phyloP scores from a whole-genome alignment of 768 basidiomycete species.

The Clathrus columnatus region DNA sequence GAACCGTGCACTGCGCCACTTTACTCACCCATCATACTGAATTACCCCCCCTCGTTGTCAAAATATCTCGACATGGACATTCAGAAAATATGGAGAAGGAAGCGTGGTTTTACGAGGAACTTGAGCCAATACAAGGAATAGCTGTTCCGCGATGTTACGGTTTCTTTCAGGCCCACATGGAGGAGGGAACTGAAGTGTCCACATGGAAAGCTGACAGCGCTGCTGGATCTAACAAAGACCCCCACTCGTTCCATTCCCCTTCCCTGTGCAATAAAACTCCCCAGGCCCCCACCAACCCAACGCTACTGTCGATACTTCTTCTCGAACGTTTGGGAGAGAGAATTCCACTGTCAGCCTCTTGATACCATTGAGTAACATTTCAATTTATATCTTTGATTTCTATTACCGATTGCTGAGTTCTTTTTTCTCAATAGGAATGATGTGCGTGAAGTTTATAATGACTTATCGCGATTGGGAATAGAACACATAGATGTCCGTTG shows the following conservation, averaged over 20 bases:
- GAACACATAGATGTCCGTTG: neutral
- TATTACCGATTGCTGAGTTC: neutral
- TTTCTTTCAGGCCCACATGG: neutral
- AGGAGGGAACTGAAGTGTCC: neutral
- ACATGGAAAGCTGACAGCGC: neutral
- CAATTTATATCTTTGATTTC: too few species aligned
- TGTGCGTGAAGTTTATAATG: neutral
- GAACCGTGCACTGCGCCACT: neutral
- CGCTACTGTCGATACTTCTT: neutral
- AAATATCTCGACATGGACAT: neutral
- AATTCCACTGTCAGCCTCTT: neutral
- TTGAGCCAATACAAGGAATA: slow-evolving; percentile 7
- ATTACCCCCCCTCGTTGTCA: neutral
- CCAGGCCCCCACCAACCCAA: neutral
- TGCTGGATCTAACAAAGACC: too few species aligned
- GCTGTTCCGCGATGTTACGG: slow-evolving; percentile 9
- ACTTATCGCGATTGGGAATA: neutral
- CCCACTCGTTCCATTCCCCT: too few species aligned
- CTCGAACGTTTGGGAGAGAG: neutral
- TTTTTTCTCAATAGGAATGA: neutral
- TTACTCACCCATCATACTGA: neutral
- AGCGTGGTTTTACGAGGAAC: slow-evolving; percentile 12
- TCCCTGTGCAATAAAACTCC: too few species aligned
- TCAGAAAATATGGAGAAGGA: neutral
- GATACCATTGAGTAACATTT: neutral